phyloP scores from a whole-genome alignment of 768 basidiomycete species.

The Xerocomellus chrysenteron region DNA sequence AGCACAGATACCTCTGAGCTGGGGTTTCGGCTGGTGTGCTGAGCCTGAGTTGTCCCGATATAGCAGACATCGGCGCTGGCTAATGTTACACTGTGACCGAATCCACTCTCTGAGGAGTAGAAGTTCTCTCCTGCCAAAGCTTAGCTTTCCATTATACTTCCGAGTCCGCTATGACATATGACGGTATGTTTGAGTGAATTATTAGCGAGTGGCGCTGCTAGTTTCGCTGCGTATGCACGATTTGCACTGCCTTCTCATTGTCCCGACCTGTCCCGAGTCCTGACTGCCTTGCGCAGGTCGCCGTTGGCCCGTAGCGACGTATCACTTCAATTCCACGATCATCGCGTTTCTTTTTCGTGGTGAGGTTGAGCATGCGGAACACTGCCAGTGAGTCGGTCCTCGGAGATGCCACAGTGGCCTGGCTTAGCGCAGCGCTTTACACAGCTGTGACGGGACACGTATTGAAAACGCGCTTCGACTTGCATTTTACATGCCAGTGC shows the following conservation, averaged over 20 bases:
- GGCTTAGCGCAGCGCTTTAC: background rate
- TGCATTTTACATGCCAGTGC: background rate
- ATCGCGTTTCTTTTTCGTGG: background rate
- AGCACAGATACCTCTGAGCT: background rate
- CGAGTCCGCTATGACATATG: background rate
- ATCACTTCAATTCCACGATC: background rate
- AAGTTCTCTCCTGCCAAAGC: background rate
- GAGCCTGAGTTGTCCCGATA: too few relatives aligned
- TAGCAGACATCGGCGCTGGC: too few relatives aligned
- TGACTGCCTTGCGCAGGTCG: background rate
- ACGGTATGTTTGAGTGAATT: background rate
- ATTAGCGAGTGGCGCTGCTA: background rate
- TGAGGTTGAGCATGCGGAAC: background rate
- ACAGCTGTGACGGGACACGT: background rate
- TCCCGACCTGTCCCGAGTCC: background rate
- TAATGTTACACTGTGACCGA: too few relatives aligned
- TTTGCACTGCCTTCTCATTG: background rate
- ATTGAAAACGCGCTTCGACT: background rate
- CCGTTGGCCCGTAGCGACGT: background rate
- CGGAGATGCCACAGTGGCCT: background rate
- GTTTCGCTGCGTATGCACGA: background rate
- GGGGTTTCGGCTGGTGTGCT: background rate
- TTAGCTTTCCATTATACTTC: background rate
- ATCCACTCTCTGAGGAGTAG: too few relatives aligned
- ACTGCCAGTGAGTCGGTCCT: background rate